Evolutionary conservation across 2,329 filamentous ascomycete species (phyloP).

Genomic region (Gliomastix tumulicola): DNA sequence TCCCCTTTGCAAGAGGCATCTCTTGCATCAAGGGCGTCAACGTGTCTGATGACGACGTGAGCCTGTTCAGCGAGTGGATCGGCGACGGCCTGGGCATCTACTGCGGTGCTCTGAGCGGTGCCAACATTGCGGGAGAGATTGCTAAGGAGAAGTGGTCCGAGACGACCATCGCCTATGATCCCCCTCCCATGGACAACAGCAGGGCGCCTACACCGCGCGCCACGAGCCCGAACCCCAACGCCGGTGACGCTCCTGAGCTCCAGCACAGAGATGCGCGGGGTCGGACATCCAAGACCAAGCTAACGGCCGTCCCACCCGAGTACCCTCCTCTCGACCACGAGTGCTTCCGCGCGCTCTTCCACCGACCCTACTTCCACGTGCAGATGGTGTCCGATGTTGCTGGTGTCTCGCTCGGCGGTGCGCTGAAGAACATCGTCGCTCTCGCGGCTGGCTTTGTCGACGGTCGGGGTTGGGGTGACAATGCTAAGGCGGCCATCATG

Average conservation of each 20-base stretch:
- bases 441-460: constrained; percentile 92
- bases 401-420: constrained; percentile 88
- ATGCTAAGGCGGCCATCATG: constrained; percentile 98
- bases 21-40: constrained; percentile 98
- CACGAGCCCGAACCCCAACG: constrained; percentile 39
- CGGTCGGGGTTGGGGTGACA: constrained; percentile 94
- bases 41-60: constrained; percentile 78
- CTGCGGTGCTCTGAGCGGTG: constrained; percentile 89
- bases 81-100: constrained; percentile 89
- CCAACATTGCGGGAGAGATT: constrained; percentile 94
- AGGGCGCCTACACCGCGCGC: constrained; percentile 54
- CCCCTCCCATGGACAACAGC: constrained; percentile 75
- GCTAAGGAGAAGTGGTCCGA: constrained; percentile 95
- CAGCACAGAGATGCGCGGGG: constrained; percentile 65
- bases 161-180: constrained; percentile 94
- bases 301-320: constrained; percentile 70
- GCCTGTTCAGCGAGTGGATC: constrained; percentile 92
- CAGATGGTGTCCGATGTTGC: constrained; percentile 93
- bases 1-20: constrained; percentile 88
- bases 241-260: constrained; percentile 43
- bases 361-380: constrained; percentile 96
- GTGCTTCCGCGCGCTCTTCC: constrained; percentile 80
- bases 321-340: constrained; percentile 83
- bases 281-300: constrained; percentile 57
- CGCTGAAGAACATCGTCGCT: constrained; percentile 94